phyloP scores from a whole-genome alignment of 495 filamentous ascomycete species.

The Staphylotrichum tortipilum region DNA sequence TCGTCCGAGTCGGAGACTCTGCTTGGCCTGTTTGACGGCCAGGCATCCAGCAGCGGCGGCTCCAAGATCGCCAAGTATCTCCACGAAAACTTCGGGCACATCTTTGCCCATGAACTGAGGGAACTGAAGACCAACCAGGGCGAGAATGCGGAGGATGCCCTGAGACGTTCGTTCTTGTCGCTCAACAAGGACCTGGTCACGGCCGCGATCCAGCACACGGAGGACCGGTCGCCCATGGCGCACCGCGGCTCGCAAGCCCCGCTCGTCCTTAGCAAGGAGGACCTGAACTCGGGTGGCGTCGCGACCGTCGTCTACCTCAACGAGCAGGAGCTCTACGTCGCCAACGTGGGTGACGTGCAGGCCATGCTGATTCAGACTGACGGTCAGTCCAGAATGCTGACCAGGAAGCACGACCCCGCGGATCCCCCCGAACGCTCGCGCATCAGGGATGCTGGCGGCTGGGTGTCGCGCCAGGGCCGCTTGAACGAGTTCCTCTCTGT shows the following conservation, averaged over 20 bases:
- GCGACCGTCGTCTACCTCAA: conserved; percentile 88
- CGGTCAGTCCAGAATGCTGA: conserved; percentile 68
- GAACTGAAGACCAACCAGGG: conserved; percentile 44
- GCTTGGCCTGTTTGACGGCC: conserved; percentile 90
- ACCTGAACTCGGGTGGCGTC: conserved; percentile 79
- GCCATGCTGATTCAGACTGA: conserved; percentile 88
- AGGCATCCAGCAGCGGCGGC: conserved; percentile 71
- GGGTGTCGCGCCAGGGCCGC: conserved; percentile 86
- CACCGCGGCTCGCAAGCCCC: conserved; percentile 63
- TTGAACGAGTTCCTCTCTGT: conserved; percentile 87
- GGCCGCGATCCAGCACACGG: conserved; percentile 71
- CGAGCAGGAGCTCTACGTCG: conserved; percentile 82
- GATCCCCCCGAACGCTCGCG: conserved; percentile 72
- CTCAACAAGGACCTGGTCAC: conserved; percentile 92
- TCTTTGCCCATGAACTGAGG: conserved; percentile 75
- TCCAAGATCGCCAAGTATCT: conserved; percentile 94
- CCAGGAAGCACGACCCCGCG: conserved; percentile 85
- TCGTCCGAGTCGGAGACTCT: conserved; percentile 86
- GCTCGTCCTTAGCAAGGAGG: conserved; percentile 69
- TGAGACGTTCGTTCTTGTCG: conserved; percentile 76
- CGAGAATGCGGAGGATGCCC: conserved; percentile 73
- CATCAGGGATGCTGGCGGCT: conserved; percentile 91
- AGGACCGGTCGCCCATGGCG: conserved; percentile 53
- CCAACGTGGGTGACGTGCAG: conserved; percentile 91
- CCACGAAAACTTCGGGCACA: conserved; percentile 83